These are phyloP conservation scores for Naematelia aurantialba DNA, from an alignment of 768 basidiomycete species.

Conservation along the genomic window DNA sequence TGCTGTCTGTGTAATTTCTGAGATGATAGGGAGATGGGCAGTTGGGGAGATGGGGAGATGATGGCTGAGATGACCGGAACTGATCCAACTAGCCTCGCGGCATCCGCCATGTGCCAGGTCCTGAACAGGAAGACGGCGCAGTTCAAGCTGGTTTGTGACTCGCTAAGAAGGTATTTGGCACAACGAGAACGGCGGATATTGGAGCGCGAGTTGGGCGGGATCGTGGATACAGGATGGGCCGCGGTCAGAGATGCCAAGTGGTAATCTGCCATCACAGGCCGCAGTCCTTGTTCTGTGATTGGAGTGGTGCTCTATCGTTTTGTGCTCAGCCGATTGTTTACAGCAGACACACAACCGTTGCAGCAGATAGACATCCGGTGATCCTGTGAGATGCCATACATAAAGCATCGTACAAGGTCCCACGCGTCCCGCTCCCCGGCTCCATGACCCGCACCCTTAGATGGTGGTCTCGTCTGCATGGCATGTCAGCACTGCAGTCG, in stretches of 20 bases:
- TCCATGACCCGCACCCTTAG: slow-evolving; percentile 54
- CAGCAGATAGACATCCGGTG: too few relatives aligned
- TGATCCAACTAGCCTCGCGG: slow-evolving; percentile 34
- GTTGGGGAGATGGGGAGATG: neutral
- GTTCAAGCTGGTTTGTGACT: slow-evolving; percentile 18
- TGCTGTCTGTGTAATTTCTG: too few relatives aligned
- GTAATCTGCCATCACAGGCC: too few relatives aligned
- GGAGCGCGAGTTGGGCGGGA: neutral
- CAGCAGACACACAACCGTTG: too few relatives aligned
- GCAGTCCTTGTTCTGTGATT: too few relatives aligned
- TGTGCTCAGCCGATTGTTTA: too few relatives aligned
- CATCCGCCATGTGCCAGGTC: slow-evolving; percentile 21
- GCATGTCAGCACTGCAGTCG: slow-evolving; percentile 7
- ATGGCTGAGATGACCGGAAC: neutral
- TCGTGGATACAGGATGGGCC: slow-evolving; percentile 15
- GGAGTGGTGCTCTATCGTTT: too few relatives aligned
- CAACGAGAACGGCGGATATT: slow-evolving; percentile 1
- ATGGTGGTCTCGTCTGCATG: slow-evolving; percentile 80
- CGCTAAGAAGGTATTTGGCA: slow-evolving; percentile 14
- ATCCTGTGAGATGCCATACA: slow-evolving; percentile 28
- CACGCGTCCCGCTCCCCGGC: slow-evolving; percentile 4
- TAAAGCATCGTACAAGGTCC: slow-evolving; percentile 42
- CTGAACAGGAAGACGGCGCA: slow-evolving; percentile 20
- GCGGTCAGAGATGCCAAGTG: slow-evolving; percentile 26
- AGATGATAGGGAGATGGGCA: too few relatives aligned